These are phyloP conservation scores for Monosporozyma unispora DNA, from an alignment of 805 yeast species.

Conservation along the genomic window DNA sequence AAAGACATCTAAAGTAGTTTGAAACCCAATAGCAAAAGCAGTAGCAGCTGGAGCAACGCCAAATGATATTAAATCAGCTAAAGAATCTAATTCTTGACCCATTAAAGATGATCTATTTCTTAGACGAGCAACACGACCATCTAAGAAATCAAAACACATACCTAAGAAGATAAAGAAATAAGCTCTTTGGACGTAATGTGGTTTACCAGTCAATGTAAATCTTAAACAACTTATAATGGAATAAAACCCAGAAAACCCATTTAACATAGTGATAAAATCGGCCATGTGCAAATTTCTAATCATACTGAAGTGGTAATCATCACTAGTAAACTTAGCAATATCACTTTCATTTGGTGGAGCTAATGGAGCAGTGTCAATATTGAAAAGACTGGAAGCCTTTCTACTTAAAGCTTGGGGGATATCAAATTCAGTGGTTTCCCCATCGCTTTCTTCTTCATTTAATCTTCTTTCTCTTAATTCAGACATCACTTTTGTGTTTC, in stretches of 20 bases:
- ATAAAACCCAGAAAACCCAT: slow-evolving; percentile 90
- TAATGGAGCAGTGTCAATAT: slow-evolving; percentile 44
- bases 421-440: slow-evolving; percentile 1
- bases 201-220: slow-evolving; percentile 59
- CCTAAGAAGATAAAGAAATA: slow-evolving; percentile 86
- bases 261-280: slow-evolving; percentile 87
- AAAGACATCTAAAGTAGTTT: slow-evolving; percentile 71
- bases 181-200: slow-evolving; percentile 75
- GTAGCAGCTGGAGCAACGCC: slow-evolving; percentile 93
- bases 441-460: slow-evolving; percentile 4
- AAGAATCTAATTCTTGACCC: slow-evolving; percentile 96
- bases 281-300: slow-evolving; percentile 87
- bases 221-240: slow-evolving; percentile 80
- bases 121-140: slow-evolving; percentile 93
- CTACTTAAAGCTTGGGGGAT: slow-evolving; percentile 22
- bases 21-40: slow-evolving; percentile 87
- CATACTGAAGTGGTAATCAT: slow-evolving; percentile 78
- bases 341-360: slow-evolving; percentile 75
- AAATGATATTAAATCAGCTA: slow-evolving; percentile 90
- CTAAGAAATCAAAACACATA: slow-evolving; percentile 89
- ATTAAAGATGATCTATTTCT: slow-evolving; percentile 84
- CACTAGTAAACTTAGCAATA: slow-evolving; percentile 70
- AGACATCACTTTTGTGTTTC: neutral
- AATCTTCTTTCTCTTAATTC: slow-evolving; percentile 7
- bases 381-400: slow-evolving; percentile 48